Base-by-base conservation (phyloP, 1,139 yeast genomes). In the Scheffersomyces cryptocercus region DNA sequence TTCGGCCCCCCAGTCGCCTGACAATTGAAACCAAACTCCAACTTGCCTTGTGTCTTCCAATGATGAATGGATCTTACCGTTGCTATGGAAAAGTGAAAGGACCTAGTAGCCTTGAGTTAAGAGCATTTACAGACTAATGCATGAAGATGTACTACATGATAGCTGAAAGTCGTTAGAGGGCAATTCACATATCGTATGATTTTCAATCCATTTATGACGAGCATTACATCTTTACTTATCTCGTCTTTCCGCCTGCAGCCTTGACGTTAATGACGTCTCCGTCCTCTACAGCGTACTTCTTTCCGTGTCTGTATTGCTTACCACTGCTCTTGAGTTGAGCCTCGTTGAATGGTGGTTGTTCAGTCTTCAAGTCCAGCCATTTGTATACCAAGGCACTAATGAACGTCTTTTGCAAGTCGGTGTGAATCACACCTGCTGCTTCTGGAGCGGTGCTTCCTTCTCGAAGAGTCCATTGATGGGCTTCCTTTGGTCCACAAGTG, bases 401-500 rank as follows among this genome's bases (percentile, higher is more conserved):
- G 60, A 91, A 91, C 1, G 96, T 87, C 58, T 84, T 81, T 67
- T 85, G 85, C 47, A 90, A 71, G 64, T 90, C 97, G 6, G 91
- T 85, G 64, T 93, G 98, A 50, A 91, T 91, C 33, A 88, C 85
- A 20, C 96, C 96, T 0, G 98, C 98, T 1, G 97, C 97, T 50
- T 88, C 88, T 12, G 95, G 95, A 8, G 96, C 96, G 39, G 81
- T 76, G 30, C 88, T 82, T 29, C 91, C 88, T 52, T 76, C 70
- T 52, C 95, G 75, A 39, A 91, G 75, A 10, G 95, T 87, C 98
- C 99, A 91, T 64, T 93, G 96, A 52, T 96, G 77, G 4, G 89
- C 91, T 67, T 93, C 98, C 39, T 81, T 77, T 10, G 89, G 85
- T 10, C 98, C 98, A 65, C 95, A 86, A 1, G 99, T 91, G 70